These are phyloP conservation scores for Colletotrichum lentis DNA, from an alignment of 2,329 filamentous ascomycete genomes.

Conservation along the genomic window DNA sequence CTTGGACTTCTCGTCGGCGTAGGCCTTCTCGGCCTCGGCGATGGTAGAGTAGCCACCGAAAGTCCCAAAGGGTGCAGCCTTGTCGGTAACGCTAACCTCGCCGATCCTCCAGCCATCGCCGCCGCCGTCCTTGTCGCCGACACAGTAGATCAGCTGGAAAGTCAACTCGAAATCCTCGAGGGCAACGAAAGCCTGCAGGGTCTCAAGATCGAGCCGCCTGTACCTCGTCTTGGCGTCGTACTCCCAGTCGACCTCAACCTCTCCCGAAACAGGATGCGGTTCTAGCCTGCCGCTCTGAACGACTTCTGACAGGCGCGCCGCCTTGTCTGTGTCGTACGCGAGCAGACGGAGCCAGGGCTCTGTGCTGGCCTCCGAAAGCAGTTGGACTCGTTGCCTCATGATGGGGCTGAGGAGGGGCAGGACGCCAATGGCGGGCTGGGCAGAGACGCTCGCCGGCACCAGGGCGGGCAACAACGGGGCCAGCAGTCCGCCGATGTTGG, in stretches of 20 bases:
- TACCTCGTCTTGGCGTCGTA: constrained; percentile 70
- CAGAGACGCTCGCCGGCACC: constrained; percentile 65
- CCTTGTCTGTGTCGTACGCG: constrained; percentile 69
- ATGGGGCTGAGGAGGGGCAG: constrained; percentile 71
- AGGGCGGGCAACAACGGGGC: constrained; percentile 67
- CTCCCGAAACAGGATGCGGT: constrained; percentile 82
- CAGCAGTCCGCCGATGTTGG: constrained; percentile 57
- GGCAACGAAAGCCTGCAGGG: constrained; percentile 72
- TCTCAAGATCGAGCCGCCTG: constrained; percentile 77
- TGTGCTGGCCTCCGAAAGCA: constrained; percentile 66
- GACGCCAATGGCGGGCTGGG: constrained; percentile 63
- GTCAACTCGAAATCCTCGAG: constrained; percentile 68
- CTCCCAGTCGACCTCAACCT: constrained; percentile 77
- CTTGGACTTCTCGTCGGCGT: constrained; percentile 48
- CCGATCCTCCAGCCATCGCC: constrained; percentile 75
- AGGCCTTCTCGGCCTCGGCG: constrained; percentile 68
- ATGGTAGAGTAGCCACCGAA: constrained; percentile 63
- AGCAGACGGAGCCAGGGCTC: constrained; percentile 78
- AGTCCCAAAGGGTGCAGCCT: constrained; percentile 61
- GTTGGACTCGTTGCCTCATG: constrained; percentile 70
- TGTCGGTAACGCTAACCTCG: constrained; percentile 70
- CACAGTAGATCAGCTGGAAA: constrained; percentile 75
- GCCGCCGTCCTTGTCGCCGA: constrained; percentile 67
- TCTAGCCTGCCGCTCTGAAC: constrained; percentile 72
- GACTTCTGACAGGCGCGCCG: constrained; percentile 66